Percentiles rank a stretch among this genome's conserved stretches.
These are phyloP conservation scores for Penicillium olsonii DNA, from an alignment of 2,329 filamentous ascomycete species.

Conservation along the genomic window DNA sequence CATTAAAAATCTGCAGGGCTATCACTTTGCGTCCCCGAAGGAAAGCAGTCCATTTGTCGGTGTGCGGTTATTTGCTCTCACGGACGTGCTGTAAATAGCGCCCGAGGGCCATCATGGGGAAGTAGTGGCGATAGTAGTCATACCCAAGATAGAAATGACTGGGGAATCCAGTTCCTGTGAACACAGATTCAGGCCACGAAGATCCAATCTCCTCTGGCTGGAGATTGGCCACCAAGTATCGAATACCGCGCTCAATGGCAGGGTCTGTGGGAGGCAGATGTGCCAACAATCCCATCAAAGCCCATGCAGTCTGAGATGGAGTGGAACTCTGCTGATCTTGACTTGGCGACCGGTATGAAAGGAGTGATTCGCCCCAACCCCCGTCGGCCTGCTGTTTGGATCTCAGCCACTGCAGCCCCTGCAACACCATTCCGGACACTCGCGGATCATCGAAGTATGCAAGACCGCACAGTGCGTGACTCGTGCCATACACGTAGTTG, in stretches of 20 bases:
- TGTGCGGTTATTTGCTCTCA: no score
- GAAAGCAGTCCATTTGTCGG: no score
- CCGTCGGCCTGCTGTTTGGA: slow-evolving; percentile 31
- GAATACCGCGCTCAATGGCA: not conserved
- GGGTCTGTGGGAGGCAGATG: not conserved
- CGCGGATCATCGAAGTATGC: slow-evolving; percentile 14
- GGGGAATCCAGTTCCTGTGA: slow-evolving; percentile 8
- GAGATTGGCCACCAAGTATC: not conserved
- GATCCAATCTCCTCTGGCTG: not conserved
- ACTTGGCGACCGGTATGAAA: slow-evolving; percentile 20
- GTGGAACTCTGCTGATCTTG: slow-evolving; percentile 16
- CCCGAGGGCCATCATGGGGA: slow-evolving; percentile 3
- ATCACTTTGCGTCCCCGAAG: no score
- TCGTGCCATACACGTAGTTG: slow-evolving; percentile 40
- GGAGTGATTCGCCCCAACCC: slow-evolving; percentile 34
- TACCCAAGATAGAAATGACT: slow-evolving; percentile 10
- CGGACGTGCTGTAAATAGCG: not conserved
- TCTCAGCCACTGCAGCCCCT: slow-evolving; percentile 24
- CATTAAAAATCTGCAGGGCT: no score
- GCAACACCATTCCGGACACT: not conserved
- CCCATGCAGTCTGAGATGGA: slow-evolving; percentile 4
- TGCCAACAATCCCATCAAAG: slow-evolving; percentile 2
- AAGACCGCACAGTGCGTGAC: slow-evolving; percentile 33
- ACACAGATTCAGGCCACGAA: slow-evolving; percentile 1
- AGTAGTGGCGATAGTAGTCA: not conserved